phyloP scores from a whole-genome alignment of 306 rosid species.

The Carpinus viminea region DNA sequence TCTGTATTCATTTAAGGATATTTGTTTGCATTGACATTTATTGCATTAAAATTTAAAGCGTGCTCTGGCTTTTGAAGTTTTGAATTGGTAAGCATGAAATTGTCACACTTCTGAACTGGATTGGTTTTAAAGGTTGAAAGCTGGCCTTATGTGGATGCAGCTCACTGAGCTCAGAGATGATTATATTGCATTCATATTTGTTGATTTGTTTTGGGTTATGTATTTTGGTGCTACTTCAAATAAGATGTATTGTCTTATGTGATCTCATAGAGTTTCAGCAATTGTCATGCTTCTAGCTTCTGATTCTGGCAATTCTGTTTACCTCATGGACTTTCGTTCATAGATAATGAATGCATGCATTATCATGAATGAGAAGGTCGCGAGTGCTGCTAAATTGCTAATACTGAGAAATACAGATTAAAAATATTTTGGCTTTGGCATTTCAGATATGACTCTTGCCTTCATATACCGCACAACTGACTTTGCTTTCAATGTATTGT shows the following conservation, averaged over 20 bases:
- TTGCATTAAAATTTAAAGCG: neutral
- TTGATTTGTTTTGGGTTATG: neutral
- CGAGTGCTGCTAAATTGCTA: conserved; percentile 1
- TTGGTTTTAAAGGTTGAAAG: neutral
- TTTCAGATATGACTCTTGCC: conserved; percentile 10
- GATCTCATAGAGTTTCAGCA: neutral
- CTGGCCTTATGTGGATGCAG: neutral
- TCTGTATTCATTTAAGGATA: neutral
- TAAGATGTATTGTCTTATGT: neutral
- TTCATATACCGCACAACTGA: conserved; percentile 10
- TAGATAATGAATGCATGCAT: neutral
- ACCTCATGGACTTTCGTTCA: neutral
- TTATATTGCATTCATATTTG: neutral
- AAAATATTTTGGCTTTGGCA: neutral
- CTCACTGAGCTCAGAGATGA: neutral
- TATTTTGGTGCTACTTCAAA: neutral
- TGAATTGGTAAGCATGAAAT: neutral
- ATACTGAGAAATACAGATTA: neutral
- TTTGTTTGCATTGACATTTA: neutral
- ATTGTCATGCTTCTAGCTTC: neutral
- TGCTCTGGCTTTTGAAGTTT: neutral
- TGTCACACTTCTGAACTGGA: neutral
- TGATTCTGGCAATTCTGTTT: neutral
- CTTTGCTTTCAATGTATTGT: conserved; percentile 29
- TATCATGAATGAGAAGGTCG: neutral